These are phyloP conservation scores for Candida corydali DNA, from an alignment of 805 yeast species.

Conservation along the genomic window DNA sequence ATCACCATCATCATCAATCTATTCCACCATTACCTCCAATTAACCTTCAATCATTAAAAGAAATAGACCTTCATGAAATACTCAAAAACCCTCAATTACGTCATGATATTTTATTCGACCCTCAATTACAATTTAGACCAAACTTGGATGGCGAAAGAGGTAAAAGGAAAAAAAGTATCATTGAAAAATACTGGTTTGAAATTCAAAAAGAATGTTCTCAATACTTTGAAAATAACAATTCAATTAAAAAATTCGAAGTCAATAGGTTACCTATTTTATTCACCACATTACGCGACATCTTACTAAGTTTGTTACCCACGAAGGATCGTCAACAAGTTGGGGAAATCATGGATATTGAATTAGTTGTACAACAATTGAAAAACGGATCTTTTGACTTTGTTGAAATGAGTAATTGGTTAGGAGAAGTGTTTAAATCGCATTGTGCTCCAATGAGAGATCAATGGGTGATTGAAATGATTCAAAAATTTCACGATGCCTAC, in stretches of 20 bases:
- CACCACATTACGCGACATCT: slow-evolving; percentile 71
- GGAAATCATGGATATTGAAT: slow-evolving; percentile 71
- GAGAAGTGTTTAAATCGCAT: slow-evolving; percentile 74
- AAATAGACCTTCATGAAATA: slow-evolving; percentile 84
- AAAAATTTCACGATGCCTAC: slow-evolving; percentile 50
- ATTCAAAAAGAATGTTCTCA: slow-evolving; percentile 64
- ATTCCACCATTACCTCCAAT: slow-evolving; percentile 72
- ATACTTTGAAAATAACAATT: slow-evolving; percentile 17
- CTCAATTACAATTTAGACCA: slow-evolving; percentile 87
- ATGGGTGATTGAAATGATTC: slow-evolving; percentile 82
- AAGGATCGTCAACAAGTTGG: slow-evolving; percentile 66
- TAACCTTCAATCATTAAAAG: slow-evolving; percentile 73
- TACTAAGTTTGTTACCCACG: slow-evolving; percentile 70
- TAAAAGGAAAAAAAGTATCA: slow-evolving; percentile 64
- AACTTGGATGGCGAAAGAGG: slow-evolving; percentile 91
- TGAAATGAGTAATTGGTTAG: slow-evolving; percentile 68
- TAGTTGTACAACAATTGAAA: slow-evolving; percentile 69
- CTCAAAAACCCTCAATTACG: slow-evolving; percentile 87
- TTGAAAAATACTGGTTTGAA: slow-evolving; percentile 82
- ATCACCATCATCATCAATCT: background rate
- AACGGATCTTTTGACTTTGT: slow-evolving; percentile 72
- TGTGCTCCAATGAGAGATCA: slow-evolving; percentile 95
- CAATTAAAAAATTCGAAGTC: slow-evolving; percentile 18
- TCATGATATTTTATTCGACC: slow-evolving; percentile 90
- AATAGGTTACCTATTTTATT: slow-evolving; percentile 65